These are phyloP conservation scores for Aspergillus alliaceus DNA, from an alignment of 2,329 filamentous ascomycete genomes.

Conservation along the genomic window DNA sequence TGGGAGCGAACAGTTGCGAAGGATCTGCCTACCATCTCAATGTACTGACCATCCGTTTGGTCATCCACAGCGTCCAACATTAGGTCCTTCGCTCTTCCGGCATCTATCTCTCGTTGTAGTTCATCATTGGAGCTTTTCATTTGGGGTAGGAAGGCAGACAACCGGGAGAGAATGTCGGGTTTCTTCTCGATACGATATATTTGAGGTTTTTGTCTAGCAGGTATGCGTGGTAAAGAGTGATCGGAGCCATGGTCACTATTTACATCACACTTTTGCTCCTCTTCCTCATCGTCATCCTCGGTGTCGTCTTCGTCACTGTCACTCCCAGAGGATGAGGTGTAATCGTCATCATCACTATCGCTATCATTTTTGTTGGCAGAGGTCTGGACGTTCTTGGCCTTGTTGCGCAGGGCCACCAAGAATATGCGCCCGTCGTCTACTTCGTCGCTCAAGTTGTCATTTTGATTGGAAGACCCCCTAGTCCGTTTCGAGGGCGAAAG, in stretches of 20 bases:
- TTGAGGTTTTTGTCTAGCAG: constrained; percentile 33
- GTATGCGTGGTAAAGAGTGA: constrained; percentile 27
- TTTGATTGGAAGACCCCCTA: not conserved
- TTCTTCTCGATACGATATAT: constrained; percentile 30
- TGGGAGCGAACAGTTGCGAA: not conserved
- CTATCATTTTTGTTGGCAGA: constrained; percentile 3
- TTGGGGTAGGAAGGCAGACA: constrained; percentile 44
- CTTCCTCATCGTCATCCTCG: constrained; percentile 24
- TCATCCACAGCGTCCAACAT: constrained; percentile 37
- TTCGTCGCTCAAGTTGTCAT: not conserved
- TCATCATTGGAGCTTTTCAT: constrained; percentile 46
- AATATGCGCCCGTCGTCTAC: constrained; percentile 1
- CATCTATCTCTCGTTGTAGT: constrained; percentile 39
- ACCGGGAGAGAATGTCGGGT: constrained; percentile 34
- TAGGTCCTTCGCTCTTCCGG: constrained; percentile 30
- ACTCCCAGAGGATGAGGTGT: constrained; percentile 24
- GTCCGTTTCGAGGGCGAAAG: constrained; percentile 9
- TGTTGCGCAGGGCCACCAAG: not conserved
- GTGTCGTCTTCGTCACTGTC: constrained; percentile 24
- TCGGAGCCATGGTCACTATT: constrained; percentile 7
- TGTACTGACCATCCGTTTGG: constrained; percentile 37
- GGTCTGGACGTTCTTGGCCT: not conserved
- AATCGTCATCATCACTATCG: constrained; percentile 20
- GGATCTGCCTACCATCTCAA: constrained; percentile 41
- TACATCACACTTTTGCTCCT: constrained; percentile 8